Base-by-base conservation (phyloP, 371 early-diverging fungal species). In the Globomyces sp. region DNA sequence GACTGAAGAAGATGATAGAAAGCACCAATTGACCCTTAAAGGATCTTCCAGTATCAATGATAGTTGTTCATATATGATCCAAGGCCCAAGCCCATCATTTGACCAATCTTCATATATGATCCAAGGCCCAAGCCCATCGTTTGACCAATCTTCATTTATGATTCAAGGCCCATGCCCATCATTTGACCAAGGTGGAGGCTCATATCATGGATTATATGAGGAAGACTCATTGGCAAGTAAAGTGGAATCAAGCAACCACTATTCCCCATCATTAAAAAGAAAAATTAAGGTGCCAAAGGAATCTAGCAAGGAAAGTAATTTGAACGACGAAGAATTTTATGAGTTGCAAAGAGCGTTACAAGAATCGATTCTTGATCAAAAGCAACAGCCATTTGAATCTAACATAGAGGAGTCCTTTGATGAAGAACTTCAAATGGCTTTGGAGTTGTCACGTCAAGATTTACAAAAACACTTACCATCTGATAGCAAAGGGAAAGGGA, bases 191-290 rank as follows among this genome's bases (percentile, higher is more conserved):
- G 24, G 24, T 24, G 24, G 24, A 24, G 24, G 24, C 0, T 46
- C 42, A n/a, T 13, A 53, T 57, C 64, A 44, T 4, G 34, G 55
- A 49, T 57, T 41, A 36, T 9, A 41, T 39, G 6, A 37, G 8
- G 34, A 53, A 58, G 51, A 64, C 11, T 41, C 34, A 53, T 1
- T 37, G 40, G 43, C 10, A 10, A 40, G 58, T 8, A 43, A n/a
- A 13, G 64, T 46, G 4, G 24, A 10, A 45, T 61, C 61, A 24
- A 61, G 13, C 4, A 49, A 61, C 43, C 55, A 55, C n/a, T 47
- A 39, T 46, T 61, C 46, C 3, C 49, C 61, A 13, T 46, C 13
- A 61, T 6, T 40, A 4, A 45, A n/a, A 4, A 13, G 61, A 13
- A 45, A 34, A 45, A 4, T 10, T 9, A 24, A 55, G 55, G 5